Base-by-base conservation (phyloP, 2,329 filamentous ascomycete genomes). In the Ophiostoma perfectum region DNA sequence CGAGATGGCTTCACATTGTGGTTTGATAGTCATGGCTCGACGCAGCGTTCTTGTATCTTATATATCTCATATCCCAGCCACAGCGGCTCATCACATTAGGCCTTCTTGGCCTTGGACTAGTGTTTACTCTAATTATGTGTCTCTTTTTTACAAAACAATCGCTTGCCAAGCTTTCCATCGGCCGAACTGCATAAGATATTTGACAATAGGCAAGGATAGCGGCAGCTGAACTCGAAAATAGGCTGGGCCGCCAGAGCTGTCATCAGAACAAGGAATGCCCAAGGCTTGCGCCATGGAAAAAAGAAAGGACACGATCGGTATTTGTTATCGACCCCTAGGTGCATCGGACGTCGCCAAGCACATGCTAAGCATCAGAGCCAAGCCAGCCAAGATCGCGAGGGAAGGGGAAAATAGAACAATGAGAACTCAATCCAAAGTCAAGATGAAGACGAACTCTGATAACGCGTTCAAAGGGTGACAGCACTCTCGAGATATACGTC, bases 331-430 rank as follows among this genome's bases (percentile, higher is more conserved):
- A 18, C 14, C 45, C 45, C 12, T 5, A 49, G 45, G 16, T 16
- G 45, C 45, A 49, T 49, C 45, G 5, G 18, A n/a, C n/a, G 27
- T 60, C 55, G 55, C 55, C 55, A 60, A 60, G 55, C 55, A 60
- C 55, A 60, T 49, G 67, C 64, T 65, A 68, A 68, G 64, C 52
- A 66, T 45, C 64, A 60, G 41, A 65, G 69, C 67, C 67, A 69
- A 67, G 67, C 52, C 65, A 62, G 67, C 67, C 65, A 69, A 67
- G 69, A 38, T 39, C 5, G 18, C 39, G 60, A 38, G 45, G 52
- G 45, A 27, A 45, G 41, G 11, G 60, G 39, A 12, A 41, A 63
- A 45, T 60, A 64, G 62, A 45, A 69, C 18, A 55, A 58, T 39
- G 62, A n/a, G 27, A 27, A 27, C 27, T 58, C 60, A 64, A 62